Conservation (phyloP, 768 basidiomycete genomes). For the Leccinum ochraceum region DNA sequence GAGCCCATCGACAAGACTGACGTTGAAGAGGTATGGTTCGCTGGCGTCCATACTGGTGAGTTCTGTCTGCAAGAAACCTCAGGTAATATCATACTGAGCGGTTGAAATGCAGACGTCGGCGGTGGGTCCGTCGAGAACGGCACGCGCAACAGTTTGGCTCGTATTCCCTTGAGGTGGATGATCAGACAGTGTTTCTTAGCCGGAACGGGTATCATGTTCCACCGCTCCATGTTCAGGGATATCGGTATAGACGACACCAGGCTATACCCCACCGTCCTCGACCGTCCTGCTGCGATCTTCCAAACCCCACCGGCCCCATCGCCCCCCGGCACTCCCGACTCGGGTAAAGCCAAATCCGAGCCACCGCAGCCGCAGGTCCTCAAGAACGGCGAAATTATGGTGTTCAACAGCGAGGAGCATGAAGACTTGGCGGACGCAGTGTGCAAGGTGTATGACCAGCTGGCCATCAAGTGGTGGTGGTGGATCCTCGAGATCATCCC, state of each 20-base stretch:
- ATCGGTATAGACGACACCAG: slow-evolving; percentile 49
- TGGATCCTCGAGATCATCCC: slow-evolving; percentile 67
- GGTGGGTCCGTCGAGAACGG: slow-evolving; percentile 67
- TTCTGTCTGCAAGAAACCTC: background rate
- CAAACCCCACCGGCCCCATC: slow-evolving; percentile 21
- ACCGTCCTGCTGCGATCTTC: slow-evolving; percentile 42
- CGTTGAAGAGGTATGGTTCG: slow-evolving; percentile 80
- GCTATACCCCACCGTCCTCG: slow-evolving; percentile 46
- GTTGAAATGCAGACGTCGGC: slow-evolving; percentile 64
- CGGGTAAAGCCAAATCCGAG: slow-evolving; percentile 8
- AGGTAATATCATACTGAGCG: background rate
- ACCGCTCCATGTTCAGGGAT: slow-evolving; percentile 40
- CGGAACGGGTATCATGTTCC: slow-evolving; percentile 60
- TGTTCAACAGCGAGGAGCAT: slow-evolving; percentile 50
- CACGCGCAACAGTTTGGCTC: slow-evolving; percentile 58
- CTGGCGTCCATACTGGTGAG: slow-evolving; percentile 71
- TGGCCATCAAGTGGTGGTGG: slow-evolving; percentile 50
- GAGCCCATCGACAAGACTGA: slow-evolving; percentile 46
- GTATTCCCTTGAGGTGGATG: slow-evolving; percentile 80
- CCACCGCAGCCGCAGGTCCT: slow-evolving; percentile 19
- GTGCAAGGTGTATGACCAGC: slow-evolving; percentile 55
- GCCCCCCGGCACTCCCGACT: slow-evolving; percentile 11
- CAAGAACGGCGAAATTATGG: slow-evolving; percentile 14
- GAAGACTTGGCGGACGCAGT: slow-evolving; percentile 65
- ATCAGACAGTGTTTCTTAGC: slow-evolving; percentile 62